phyloP scores from a whole-genome alignment of 805 yeast species.

The Candida caryicola region DNA sequence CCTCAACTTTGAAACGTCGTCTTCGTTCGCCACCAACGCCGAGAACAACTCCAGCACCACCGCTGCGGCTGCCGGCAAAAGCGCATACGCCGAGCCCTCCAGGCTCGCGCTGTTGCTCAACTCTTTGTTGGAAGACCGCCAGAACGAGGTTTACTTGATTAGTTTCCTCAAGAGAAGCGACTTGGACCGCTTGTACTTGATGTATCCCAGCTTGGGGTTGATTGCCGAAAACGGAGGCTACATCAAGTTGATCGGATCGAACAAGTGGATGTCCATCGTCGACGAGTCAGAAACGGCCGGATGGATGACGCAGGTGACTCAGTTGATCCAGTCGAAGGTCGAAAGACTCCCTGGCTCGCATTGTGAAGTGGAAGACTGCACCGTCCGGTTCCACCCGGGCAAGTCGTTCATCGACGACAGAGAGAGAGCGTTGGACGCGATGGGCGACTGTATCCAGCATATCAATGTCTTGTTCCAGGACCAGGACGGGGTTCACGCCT shows the following conservation, averaged over 20 bases:
- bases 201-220: conserved; percentile 69
- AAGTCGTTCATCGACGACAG: conserved; percentile 55
- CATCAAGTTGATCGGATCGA: conserved; percentile 51
- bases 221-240: conserved; percentile 91
- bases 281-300: conserved; percentile 44
- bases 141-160: conserved; percentile 68
- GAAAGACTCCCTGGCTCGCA: conserved; percentile 82
- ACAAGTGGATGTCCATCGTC: conserved; percentile 62
- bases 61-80: conserved; percentile 17
- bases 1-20: conserved; percentile 49
- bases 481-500: conserved; percentile 68
- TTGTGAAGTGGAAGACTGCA: conserved; percentile 70
- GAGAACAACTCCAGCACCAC: conserved; percentile 20
- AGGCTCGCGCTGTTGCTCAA: conserved; percentile 54
- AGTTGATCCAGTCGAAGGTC: conserved; percentile 55
- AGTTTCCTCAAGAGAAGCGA: conserved; percentile 63
- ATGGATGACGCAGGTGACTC: conserved; percentile 60
- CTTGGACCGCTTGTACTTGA: conserved; percentile 64
- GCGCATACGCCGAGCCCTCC: conserved; percentile 52
- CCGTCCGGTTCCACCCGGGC: conserved; percentile 74
- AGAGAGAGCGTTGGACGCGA: conserved; percentile 61
- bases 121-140: conserved; percentile 55
- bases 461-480: conserved; percentile 68
- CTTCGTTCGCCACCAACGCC: conserved; percentile 19
- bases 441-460: conserved; percentile 85